Conservation (phyloP, 352 stramenopile species). For the Phytopythium litorale region DNA sequence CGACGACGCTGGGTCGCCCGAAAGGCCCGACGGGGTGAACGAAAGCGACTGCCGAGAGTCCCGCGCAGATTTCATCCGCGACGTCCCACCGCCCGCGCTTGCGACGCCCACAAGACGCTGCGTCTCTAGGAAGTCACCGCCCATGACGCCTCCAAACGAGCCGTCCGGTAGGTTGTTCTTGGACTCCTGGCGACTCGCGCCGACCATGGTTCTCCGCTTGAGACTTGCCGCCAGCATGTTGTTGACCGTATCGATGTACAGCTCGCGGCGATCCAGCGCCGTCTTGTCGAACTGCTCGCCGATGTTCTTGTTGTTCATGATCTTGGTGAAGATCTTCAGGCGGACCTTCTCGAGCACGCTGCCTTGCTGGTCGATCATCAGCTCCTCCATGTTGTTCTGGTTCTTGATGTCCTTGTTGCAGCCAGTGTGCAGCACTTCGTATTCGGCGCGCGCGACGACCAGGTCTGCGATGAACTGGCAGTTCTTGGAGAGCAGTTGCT, state of each 20-base stretch:
- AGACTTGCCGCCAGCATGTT: slow-evolving; percentile 78
- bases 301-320: slow-evolving; percentile 90
- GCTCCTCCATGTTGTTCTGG: slow-evolving; percentile 41
- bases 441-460: slow-evolving; percentile 70
- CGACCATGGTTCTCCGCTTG: slow-evolving; percentile 58
- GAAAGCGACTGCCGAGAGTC: slow-evolving; percentile 22
- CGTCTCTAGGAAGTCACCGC: slow-evolving; percentile 42
- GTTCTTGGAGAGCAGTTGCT: slow-evolving; percentile 72
- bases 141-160: slow-evolving; percentile 5
- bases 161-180: slow-evolving; percentile 20
- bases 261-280: slow-evolving; percentile 64
- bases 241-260: slow-evolving; percentile 75
- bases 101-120: slow-evolving; percentile 30
- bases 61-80: slow-evolving; percentile 23
- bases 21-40: slow-evolving; percentile 21
- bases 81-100: slow-evolving; percentile 11
- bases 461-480: slow-evolving; percentile 81
- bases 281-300: slow-evolving; percentile 86
- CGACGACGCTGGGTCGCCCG: slow-evolving; percentile 23
- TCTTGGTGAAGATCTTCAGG: slow-evolving; percentile 76
- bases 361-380: slow-evolving; percentile 64
- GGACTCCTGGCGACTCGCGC: slow-evolving; percentile 9
- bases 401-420: slow-evolving; percentile 61
- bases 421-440: slow-evolving; percentile 61
- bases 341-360: slow-evolving; percentile 72